Percentiles rank a stretch among this genome's conserved stretches.
phyloP scores from a whole-genome alignment of 2,329 filamentous ascomycete species.

The Verticillium zaregamsianum region DNA sequence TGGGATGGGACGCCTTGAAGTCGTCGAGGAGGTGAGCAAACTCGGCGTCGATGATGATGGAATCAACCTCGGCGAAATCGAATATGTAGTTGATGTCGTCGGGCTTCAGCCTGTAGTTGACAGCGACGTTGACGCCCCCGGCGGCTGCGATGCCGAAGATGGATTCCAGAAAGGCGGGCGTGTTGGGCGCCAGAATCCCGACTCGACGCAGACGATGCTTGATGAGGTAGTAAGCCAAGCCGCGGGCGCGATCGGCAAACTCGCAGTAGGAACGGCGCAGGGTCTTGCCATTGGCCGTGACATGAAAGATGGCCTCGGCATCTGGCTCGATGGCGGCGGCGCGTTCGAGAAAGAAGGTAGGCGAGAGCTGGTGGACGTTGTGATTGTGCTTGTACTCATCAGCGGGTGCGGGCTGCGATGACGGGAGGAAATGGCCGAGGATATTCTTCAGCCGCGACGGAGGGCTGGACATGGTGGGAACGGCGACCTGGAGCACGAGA shows the following conservation, averaged over 20 bases:
- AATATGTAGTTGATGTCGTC: constrained; percentile 92
- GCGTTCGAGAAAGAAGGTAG: constrained; percentile 81
- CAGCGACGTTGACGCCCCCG: constrained; percentile 70
- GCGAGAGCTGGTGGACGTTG: constrained; percentile 76
- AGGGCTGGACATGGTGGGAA: constrained; percentile 57
- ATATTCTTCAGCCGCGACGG: constrained; percentile 57
- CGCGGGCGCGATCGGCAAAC: constrained; percentile 79
- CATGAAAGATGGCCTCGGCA: constrained; percentile 79
- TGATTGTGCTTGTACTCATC: constrained; percentile 37
- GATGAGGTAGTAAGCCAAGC: constrained; percentile 81
- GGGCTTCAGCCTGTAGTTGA: constrained; percentile 62
- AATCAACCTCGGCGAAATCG: constrained; percentile 78
- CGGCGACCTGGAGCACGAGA: background rate
- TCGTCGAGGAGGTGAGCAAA: constrained; percentile 65
- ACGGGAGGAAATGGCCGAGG: constrained; percentile 42
- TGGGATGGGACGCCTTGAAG: constrained; percentile 57
- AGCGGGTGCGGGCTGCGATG: constrained; percentile 18
- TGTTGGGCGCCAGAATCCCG: constrained; percentile 86
- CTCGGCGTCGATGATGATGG: constrained; percentile 83
- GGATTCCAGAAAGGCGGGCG: constrained; percentile 86
- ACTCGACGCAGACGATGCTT: constrained; percentile 72
- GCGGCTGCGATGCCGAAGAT: constrained; percentile 85
- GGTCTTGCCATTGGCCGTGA: constrained; percentile 70
- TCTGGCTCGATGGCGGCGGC: constrained; percentile 85
- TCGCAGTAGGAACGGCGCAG: constrained; percentile 76